These are phyloP conservation scores for Leccinum incarnatum DNA, from an alignment of 768 basidiomycete species.

Conservation along the genomic window DNA sequence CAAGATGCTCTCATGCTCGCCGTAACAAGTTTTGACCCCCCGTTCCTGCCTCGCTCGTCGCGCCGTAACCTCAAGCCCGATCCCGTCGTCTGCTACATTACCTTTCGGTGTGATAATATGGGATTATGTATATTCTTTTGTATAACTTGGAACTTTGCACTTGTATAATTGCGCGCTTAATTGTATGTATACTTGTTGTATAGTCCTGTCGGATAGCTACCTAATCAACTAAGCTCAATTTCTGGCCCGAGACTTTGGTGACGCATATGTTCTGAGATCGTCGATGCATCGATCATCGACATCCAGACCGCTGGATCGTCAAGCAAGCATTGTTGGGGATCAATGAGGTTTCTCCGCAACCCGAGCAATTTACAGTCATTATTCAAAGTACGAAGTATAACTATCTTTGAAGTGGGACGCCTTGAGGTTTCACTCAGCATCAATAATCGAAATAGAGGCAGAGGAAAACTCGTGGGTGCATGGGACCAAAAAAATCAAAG, in stretches of 20 bases:
- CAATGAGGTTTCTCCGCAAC: neutral
- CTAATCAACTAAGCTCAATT: neutral
- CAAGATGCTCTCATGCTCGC: conserved; percentile 22
- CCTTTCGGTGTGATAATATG: conserved; percentile 26
- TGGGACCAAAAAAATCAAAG: neutral
- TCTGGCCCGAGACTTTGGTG: neutral
- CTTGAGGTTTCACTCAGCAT: neutral
- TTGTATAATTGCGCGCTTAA: conserved; percentile 23
- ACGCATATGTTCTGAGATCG: neutral
- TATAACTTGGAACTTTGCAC: conserved; percentile 19
- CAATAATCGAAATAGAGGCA: neutral
- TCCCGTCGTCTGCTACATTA: conserved; percentile 10
- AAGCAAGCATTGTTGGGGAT: neutral
- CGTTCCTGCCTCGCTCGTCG: conserved; percentile 6
- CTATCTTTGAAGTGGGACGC: neutral
- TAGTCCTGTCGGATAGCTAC: neutral
- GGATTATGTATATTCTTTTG: conserved; percentile 33
- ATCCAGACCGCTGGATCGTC: neutral
- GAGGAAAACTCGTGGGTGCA: neutral
- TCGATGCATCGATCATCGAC: neutral
- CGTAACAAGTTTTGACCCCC: neutral
- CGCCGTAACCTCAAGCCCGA: conserved; percentile 21
- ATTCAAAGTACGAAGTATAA: neutral
- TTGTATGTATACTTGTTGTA: conserved; percentile 21
- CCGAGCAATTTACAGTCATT: neutral